Base-by-base conservation (phyloP, 2,329 filamentous ascomycete genomes). In the Bertia moriformis region DNA sequence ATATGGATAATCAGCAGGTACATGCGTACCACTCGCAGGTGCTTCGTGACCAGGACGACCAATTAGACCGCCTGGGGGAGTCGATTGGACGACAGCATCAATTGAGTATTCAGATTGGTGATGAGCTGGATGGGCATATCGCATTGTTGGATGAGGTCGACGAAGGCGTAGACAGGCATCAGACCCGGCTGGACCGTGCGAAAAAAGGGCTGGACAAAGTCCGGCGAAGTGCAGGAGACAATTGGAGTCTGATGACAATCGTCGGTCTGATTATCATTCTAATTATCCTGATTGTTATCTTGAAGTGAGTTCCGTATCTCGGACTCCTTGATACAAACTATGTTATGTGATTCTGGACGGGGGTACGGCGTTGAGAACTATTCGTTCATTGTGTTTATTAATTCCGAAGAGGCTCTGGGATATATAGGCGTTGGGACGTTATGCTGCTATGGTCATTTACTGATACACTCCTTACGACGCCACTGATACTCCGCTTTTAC, bases 31-130 rank as follows among this genome's bases (percentile, higher is more conserved):
- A 98, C 61, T 65, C 70, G 41, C 76, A 77, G 44, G 77, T 94
- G 18, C 66, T 98, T 27, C 69, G 71, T n/a, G 79, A 95, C 44
- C 91, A 98, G 60, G 91, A 98, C 54, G 82, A 84, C 46, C 87
- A 94, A 57, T 70, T 98, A n/a, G 89, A 96, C 56, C 69, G 72
- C 7, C 65, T 98, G 3, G 85, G 88, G n/a, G 74, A 78, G 51
- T 85, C 77, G 42, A 95, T 98, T 48, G 73, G 83, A 3, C 75
- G 91, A 29, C 91, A 96, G 64, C 71, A 93, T 38, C 85, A 96
- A 62, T 67, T 98, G 44, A 88, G 82, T 54, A 93, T 95, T 64
- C 85, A 91, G 63, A 96, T 98, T 51, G 89, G 91, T 19, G 84
- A 95, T 56, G 91, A 98, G 66, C 69, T 98, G 24, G 91, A 96